These are phyloP conservation scores for Trichoderma aggressivum DNA, from an alignment of 2,329 filamentous ascomycete genomes.

Conservation along the genomic window DNA sequence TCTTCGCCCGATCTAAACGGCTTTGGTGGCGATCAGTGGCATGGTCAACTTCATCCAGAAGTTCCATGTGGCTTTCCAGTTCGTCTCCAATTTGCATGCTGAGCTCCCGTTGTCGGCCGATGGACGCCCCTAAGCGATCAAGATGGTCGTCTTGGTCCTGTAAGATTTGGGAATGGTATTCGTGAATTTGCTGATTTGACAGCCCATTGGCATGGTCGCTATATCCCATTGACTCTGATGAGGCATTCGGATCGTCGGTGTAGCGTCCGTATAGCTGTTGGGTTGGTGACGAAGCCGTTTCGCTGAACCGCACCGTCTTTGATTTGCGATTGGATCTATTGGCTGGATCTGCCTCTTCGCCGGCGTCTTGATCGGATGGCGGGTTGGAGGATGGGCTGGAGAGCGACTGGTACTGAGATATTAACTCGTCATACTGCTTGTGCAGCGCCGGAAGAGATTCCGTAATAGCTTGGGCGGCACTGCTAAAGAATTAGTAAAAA, in stretches of 20 bases:
- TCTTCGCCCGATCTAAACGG: conserved; percentile 71
- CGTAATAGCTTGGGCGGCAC: conserved; percentile 48
- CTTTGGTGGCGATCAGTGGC: conserved; percentile 76
- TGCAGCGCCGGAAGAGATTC: conserved; percentile 67
- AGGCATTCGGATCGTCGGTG: conserved; percentile 62
- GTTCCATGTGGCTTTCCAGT: conserved; percentile 80
- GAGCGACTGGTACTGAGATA: conserved; percentile 74
- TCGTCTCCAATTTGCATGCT: conserved; percentile 96
- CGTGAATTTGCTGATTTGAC: conserved; percentile 81
- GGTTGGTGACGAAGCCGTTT: conserved; percentile 47
- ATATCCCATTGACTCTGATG: conserved; percentile 46
- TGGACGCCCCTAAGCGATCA: conserved; percentile 81
- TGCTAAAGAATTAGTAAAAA: conserved; percentile 23
- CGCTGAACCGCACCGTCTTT: conserved; percentile 85
- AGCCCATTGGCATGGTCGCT: conserved; percentile 58
- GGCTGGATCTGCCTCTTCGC: not conserved
- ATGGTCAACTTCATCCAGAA: conserved; percentile 86
- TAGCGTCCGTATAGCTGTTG: conserved; percentile 56
- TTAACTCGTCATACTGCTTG: conserved; percentile 72
- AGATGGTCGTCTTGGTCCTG: conserved; percentile 91
- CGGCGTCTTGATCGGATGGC: conserved; percentile 22
- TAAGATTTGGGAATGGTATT: conserved; percentile 76
- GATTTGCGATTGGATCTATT: conserved; percentile 32
- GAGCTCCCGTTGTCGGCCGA: conserved; percentile 84
- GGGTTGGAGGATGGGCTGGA: conserved; percentile 42